Evolutionary conservation across 2,329 filamentous ascomycete species (phyloP).

Genomic region (Paecilomyces sp.): DNA sequence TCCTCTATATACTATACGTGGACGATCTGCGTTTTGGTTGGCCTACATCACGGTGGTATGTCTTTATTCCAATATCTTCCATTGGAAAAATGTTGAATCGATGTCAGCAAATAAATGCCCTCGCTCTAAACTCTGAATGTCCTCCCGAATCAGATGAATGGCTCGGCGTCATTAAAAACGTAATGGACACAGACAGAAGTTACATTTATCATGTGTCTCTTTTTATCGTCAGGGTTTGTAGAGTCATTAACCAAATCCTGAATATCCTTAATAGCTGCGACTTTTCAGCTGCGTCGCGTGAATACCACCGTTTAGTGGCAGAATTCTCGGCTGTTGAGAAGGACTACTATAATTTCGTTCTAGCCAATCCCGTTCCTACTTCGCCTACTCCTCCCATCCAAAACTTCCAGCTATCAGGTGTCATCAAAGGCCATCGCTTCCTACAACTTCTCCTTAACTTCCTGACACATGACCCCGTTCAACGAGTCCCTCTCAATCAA

Average conservation of each 20-base stretch:
- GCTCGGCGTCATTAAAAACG: not conserved
- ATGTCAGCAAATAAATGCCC: not conserved
- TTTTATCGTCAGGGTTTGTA: not conserved
- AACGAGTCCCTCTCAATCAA: not conserved
- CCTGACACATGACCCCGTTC: not conserved
- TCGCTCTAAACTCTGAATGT: not conserved
- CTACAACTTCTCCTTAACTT: not conserved
- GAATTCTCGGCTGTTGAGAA: not conserved
- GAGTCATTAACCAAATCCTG: not conserved
- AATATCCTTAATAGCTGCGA: not conserved
- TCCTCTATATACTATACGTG: not conserved
- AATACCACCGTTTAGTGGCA: not conserved
- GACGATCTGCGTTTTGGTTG: not conserved
- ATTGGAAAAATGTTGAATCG: not conserved
- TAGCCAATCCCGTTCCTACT: not conserved
- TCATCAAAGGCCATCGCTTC: not conserved
- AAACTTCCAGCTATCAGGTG: not conserved
- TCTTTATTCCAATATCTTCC: not conserved
- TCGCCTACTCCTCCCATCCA: not conserved
- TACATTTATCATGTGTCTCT: not conserved
- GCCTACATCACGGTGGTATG: not conserved
- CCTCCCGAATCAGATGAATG: not conserved
- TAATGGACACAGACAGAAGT: not conserved
- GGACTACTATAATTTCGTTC: not conserved
- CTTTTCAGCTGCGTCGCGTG: not conserved